phyloP scores from a whole-genome alignment of 768 basidiomycete genomes.

The Leucocoprinus sp. region DNA sequence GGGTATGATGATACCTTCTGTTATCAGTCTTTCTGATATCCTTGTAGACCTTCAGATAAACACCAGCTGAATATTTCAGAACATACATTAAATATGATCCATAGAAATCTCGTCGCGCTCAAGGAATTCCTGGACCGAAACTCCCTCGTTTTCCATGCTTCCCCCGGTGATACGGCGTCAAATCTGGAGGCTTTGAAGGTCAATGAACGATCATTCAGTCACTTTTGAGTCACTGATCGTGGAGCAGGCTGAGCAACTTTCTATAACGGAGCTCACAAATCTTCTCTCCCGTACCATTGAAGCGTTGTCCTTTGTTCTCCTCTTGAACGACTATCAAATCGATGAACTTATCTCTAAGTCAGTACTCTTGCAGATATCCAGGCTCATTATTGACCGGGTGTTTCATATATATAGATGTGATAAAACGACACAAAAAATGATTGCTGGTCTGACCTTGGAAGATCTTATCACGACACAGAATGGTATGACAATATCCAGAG shows the following conservation, averaged over 20 bases:
- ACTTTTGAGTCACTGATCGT: constrained; percentile 1
- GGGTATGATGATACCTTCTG: constrained; percentile 30
- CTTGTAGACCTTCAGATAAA: constrained; percentile 21
- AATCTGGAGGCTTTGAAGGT: constrained; percentile 89
- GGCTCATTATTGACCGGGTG: constrained; percentile 7
- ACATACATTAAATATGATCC: constrained; percentile 53
- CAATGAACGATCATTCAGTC: not conserved
- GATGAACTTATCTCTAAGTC: constrained; percentile 79
- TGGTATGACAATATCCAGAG: constrained; percentile 83
- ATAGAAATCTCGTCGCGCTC: constrained; percentile 71
- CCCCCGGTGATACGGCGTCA: constrained; percentile 60
- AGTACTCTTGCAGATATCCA: constrained; percentile 19
- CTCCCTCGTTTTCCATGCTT: constrained; percentile 76
- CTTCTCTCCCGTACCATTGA: constrained; percentile 85
- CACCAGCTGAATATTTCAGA: constrained; percentile 63
- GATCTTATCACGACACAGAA: constrained; percentile 78
- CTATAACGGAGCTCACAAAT: constrained; percentile 66
- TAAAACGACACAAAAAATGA: constrained; percentile 56
- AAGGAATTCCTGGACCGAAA: constrained; percentile 75
- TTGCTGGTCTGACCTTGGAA: constrained; percentile 72
- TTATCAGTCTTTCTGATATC: not conserved
- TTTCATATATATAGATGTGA: constrained; percentile 48
- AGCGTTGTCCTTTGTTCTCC: constrained; percentile 86
- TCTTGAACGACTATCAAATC: constrained; percentile 86
- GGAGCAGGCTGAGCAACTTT: constrained; percentile 67